Base-by-base conservation (phyloP, 192 early-diverging fungal species). In the Backusella westeae region DNA sequence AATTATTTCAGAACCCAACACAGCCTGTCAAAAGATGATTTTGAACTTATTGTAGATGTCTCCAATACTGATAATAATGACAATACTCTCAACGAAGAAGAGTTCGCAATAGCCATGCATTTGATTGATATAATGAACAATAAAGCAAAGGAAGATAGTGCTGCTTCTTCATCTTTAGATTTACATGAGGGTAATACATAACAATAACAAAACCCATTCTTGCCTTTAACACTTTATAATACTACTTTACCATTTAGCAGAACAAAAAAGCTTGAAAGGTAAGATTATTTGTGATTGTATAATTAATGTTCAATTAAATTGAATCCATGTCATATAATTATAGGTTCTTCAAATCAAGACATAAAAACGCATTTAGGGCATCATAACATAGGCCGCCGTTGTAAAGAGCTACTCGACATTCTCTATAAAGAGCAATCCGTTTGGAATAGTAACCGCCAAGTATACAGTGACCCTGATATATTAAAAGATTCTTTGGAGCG, bases 361-460 rank as follows among this genome's bases (percentile, higher is more conserved):
- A 23, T 63, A 12, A 63, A 29, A 63, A 63, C 56, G 10, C 56
- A 63, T 29, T 63, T 63, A 14, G 56, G 56, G 56, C 56, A 63
- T 4, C 56, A 63, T 14, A 63, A 63, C 23, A 63, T 29, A 63
- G 56, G 56, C 9, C 56, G 56, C 23, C 56, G 23, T 8, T 63
- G 56, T 29, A 63, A 63, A 63, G 56, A 63, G 26, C 26, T 63
- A 63, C 21, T 63, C 7, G 23, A 29, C 10, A 63, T 63, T 63
- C 56, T 63, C 14, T 63, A 63, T 63, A 63, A 63, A 63, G 56
- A 63, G n/a, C 56, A 63, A 63, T 63, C 56, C 1, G 56, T 63
- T 29, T 63, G 56, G 56, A 63, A 63, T 29, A 26, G 56, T 63
- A 63, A 63, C 23, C 56, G 56, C 14, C 46, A 49, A 1, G 23